Evolutionary conservation across 148 eudicot species (phyloP), one percentile per base, ranked within the genome.

Genomic region (Rhododendron ferrugineum): DNA sequence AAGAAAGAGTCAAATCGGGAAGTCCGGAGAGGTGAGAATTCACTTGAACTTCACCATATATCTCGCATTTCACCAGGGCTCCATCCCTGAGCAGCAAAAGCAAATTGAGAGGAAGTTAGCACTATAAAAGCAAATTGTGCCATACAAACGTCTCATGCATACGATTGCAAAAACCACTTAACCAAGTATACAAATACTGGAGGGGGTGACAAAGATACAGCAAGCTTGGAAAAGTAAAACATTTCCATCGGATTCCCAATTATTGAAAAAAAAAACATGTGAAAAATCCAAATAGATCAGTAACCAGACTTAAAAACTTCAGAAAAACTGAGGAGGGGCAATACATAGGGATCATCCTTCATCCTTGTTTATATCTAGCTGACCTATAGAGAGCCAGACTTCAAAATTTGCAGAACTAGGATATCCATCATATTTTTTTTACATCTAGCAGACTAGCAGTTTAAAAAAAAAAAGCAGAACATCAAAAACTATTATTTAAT

Each of bases 1-100:
- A 97, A 54, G 98, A 91, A 46, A 97, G 92, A 18, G 98, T 91
- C 86, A 97, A 88, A 87, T 97, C 99, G 54, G 99, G 99, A 84
- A 97, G 88, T 50, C 99, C 99, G n/a, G 98, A 92, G 22, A 97
- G 94, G 75, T 91, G 94, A 70, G 93, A 92, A 47, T 91, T 94
- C 87, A 97, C 98, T 92, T 91, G 93, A 75, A 97, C 98, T 89
- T 94, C 94, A 84, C 99, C 99, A 85, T 93, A 97, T 52, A 92
- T 91, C 89, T 97, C 99, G 84, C 99, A 95, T 89, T 97, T 97
- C 60, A 95, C 98, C 76, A 97, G 92, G 86, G 75, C 87, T 78
- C 99, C 99, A 84, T 95, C 94, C 89, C 99, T 97, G 86, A 87
- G 72, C 64, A 92, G 56, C 85, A 88, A 36, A 82, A 89, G 82